Base-by-base conservation (phyloP, 2,329 filamentous ascomycete genomes). In the Pestalotiopsis sp. region DNA sequence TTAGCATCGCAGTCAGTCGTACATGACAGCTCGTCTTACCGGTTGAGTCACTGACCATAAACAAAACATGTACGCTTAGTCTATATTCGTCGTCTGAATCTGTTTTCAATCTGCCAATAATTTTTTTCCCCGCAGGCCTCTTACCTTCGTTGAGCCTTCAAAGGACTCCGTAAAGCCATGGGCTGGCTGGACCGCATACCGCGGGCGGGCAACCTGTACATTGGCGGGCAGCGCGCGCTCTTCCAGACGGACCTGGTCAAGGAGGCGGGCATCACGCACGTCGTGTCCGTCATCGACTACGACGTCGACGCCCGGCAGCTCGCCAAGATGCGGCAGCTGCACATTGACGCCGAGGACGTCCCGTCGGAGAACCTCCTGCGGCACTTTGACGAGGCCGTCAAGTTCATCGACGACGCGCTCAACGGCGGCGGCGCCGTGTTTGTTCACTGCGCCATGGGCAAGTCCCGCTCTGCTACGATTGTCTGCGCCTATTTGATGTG, bases 161-260 rank as follows among this genome's bases (percentile, higher is more conserved):
- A 52, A 52, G 45, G 45, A 36, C 4, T 52, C 23, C 17, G n/a
- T 9, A 9, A 9, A 36, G n/a, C 20, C 49, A 66, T 66, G 64
- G 64, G 64, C 13, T 66, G 64, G 64, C 45, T 66, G 20, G 64
- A 66, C 27, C 64, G 49, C 9, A 58, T 66, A 25, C 64, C 64
- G 7, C 20, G 64, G n/a, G 64, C 64, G 14, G 45, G 64, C 49
- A 66, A 66, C 25, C 64, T 66, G 13, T 58, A 66, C 49, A 66
- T 66, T 45, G 64, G 64, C 25, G 64, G 64, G 13, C 27, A 57
- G 11, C n/a, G 64, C 13, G 64, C 49, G 20, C 64, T 66, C 25
- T 57, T 45, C 31, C 64, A 58, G 20, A n/a, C 49, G 13, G 45
- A 57, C 20, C 14, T 57, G 5, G 20, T 66, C 23, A 17, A 39